Evolutionary conservation across 129 eudicot species (phyloP).

Genomic region (Apium graveolens): DNA sequence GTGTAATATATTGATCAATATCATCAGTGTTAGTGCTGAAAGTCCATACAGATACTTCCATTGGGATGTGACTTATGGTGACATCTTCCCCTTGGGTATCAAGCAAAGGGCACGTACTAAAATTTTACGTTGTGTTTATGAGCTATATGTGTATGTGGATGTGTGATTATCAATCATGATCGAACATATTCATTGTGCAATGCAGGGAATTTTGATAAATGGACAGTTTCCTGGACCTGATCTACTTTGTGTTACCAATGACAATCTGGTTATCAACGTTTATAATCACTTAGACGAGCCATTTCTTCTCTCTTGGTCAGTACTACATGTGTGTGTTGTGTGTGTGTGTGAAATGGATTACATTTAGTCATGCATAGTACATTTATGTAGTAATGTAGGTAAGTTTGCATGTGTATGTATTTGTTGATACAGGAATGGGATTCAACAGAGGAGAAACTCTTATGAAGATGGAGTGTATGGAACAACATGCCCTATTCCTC

Average conservation of each 20-base stretch:
- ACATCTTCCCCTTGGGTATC: conserved; percentile 2
- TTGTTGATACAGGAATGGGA: background rate
- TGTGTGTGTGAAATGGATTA: background rate
- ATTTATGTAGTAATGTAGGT: no score
- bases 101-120: background rate
- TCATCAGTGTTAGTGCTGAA: background rate
- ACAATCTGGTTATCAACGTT: background rate
- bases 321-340: background rate
- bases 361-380: background rate
- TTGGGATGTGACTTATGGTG: background rate
- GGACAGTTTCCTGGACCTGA: conserved; percentile 6
- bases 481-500: conserved; percentile 6
- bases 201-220: conserved; percentile 6
- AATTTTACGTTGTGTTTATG: background rate
- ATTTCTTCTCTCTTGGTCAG: conserved; percentile 9
- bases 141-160: background rate
- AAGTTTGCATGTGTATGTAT: background rate
- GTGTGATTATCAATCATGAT: background rate
- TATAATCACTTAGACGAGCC: background rate
- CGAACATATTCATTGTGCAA: background rate
- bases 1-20: background rate
- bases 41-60: background rate
- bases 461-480: conserved; percentile 7
- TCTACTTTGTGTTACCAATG: background rate
- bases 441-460: conserved; percentile 3